A percentile compares a stretch with the other conserved stretches of the same genome.
These are phyloP conservation scores for Cordyceps javanica DNA, from an alignment of 2,329 filamentous ascomycete genomes.

Conservation along the genomic window DNA sequence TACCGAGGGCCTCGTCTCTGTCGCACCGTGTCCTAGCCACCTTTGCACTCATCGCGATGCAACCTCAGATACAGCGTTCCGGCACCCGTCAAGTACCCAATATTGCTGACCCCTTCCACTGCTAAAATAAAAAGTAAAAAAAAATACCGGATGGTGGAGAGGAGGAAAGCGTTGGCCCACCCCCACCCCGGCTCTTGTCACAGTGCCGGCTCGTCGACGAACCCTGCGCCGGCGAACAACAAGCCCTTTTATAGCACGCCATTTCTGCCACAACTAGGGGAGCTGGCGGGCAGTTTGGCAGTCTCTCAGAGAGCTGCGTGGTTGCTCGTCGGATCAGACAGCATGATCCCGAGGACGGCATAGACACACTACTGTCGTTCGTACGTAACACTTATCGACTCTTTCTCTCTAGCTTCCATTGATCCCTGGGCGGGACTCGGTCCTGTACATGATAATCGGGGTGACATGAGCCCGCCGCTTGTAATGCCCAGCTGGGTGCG, in stretches of 20 bases:
- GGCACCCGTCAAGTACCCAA: too few species aligned
- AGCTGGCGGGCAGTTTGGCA: background rate
- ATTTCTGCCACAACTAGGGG: background rate
- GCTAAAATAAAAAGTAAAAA: background rate
- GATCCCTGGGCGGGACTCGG: background rate
- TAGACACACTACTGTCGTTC: background rate
- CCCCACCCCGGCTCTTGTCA: conserved; percentile 6
- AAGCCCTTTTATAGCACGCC: background rate
- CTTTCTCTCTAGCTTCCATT: background rate
- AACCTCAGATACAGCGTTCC: too few species aligned
- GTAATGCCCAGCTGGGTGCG: background rate
- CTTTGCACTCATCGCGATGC: background rate
- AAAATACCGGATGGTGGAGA: background rate
- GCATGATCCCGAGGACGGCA: background rate
- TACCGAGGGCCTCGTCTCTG: background rate
- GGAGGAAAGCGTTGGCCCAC: conserved; percentile 4
- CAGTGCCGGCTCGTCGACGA: background rate
- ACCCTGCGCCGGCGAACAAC: background rate
- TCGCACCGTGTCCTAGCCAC: background rate
- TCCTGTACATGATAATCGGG: background rate
- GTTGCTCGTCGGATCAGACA: background rate
- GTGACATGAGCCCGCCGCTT: too few species aligned
- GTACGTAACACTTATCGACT: conserved; percentile 5
- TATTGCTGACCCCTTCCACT: background rate
- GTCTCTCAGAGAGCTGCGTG: background rate